phyloP scores from a whole-genome alignment of 345 rosid genomes.

The Populus davidiana region DNA sequence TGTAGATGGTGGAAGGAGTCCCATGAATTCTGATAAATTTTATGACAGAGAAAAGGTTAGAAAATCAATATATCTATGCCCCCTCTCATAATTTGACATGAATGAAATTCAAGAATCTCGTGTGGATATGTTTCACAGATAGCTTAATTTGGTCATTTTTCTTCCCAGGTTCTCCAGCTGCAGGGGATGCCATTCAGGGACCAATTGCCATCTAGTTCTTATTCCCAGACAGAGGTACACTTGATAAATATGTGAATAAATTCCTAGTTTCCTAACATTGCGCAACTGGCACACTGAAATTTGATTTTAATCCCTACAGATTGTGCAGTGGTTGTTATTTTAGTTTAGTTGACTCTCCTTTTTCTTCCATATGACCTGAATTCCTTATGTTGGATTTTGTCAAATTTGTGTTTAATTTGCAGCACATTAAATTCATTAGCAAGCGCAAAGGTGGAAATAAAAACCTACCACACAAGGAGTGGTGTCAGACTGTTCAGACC shows the following conservation, averaged over 20 bases:
- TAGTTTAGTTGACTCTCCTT: neutral
- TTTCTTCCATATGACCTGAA: neutral
- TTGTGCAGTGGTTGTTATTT: neutral
- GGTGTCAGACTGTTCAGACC: conserved; percentile 87
- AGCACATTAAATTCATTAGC: conserved; percentile 61
- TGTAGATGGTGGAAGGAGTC: conserved; percentile 14
- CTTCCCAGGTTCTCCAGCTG: conserved; percentile 19
- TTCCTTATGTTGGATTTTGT: neutral
- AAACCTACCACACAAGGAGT: conserved; percentile 65
- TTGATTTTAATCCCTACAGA: neutral
- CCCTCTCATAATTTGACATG: neutral
- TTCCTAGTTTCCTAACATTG: neutral
- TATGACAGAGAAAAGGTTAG: conserved; percentile 31
- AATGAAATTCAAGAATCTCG: neutral
- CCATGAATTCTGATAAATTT: conserved; percentile 1
- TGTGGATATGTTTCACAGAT: neutral
- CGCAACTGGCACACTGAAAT: neutral
- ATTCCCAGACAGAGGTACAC: conserved; percentile 31
- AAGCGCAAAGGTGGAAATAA: conserved; percentile 87
- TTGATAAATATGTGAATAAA: neutral
- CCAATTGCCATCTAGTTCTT: conserved; percentile 34
- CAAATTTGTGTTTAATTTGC: conserved; percentile 18
- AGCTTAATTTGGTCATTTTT: conserved; percentile 4
- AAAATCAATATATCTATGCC: neutral
- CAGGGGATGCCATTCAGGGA: conserved; percentile 23